Conservation (phyloP, 2,329 filamentous ascomycete genomes). For the Claviceps lovelessii region DNA sequence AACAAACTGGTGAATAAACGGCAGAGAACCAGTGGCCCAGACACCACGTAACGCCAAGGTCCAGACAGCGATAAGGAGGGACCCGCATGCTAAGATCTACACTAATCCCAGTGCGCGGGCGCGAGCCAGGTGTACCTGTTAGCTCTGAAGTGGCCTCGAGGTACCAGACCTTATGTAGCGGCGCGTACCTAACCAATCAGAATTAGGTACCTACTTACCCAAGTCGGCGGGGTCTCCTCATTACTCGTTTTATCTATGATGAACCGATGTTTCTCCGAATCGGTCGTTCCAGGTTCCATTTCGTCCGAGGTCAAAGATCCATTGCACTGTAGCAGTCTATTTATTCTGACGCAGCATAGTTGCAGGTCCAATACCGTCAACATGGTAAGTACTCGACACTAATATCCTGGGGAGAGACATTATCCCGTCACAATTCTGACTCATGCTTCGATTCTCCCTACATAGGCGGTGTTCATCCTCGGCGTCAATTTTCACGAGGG, state of each 20-base stretch:
- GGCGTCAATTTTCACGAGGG: slow-evolving; percentile 74
- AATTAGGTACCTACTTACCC: too few relatives aligned
- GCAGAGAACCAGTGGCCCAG: too few relatives aligned
- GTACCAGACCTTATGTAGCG: too few relatives aligned
- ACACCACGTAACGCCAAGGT: too few relatives aligned
- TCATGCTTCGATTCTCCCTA: neutral
- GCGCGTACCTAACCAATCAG: neutral
- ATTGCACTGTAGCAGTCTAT: neutral
- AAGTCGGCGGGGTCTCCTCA: too few relatives aligned
- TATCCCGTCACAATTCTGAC: neutral
- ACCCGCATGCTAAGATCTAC: neutral
- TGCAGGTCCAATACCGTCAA: neutral
- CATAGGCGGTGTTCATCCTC: slow-evolving; percentile 69
- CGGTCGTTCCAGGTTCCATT: neutral
- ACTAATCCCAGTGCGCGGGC: neutral
- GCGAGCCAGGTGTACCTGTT: neutral
- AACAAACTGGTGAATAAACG: too few relatives aligned
- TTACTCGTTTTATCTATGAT: too few relatives aligned
- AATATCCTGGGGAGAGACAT: neutral
- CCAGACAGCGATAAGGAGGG: neutral
- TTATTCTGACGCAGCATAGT: neutral
- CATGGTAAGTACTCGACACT: slow-evolving; percentile 1
- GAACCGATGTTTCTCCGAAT: slow-evolving; percentile 17
- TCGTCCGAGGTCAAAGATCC: neutral
- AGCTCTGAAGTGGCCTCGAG: neutral